Evolutionary conservation across 495 filamentous ascomycete genomes (phyloP), one percentile per base, ranked within the genome.

Genomic region (Daldinia concentrica): DNA sequence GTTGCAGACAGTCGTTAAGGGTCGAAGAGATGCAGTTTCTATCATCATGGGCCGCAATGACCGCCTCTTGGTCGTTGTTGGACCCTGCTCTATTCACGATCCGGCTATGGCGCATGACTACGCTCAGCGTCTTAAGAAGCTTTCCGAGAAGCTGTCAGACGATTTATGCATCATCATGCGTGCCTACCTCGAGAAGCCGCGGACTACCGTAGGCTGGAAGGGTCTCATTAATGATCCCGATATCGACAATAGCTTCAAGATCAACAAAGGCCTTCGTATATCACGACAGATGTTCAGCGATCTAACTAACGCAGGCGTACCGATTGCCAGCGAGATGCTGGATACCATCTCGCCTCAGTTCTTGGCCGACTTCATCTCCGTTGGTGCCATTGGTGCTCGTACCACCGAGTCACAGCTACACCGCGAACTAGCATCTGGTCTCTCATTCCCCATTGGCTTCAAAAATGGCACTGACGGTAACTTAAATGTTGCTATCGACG

Each of bases 181-280:
- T 66, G 93, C 95, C 77, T 99, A 99, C 85, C 91, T 99, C 22
- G 95, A 99, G 87, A 99, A 99, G 85, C 95, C 95, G 30, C 90
- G 95, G 43, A 99, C 95, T n/a, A 99, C 95, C 1, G 95, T 99
- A 37, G 95, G 95, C 74, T 99, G 95, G 95, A 99, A 99, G 82
- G 95, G 95, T 29, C 86, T 99, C 73, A 98, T 99, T 85, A 99
- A 99, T 81, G 95, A 99, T 76, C 95, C 95, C 1, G 95, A 99
- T 72, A 97, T 99, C 79, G 93, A 99, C 79, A 90, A 97, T 82
- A 93, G 91, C 79, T 99, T 90, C 91, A 88, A 97, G 85, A 99
- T 99, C 86, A 99, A 99, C 88, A 99, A 99, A 86, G 95, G 95
- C 26, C 88, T 99, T 51, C 89, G 94, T 29, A 88, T 97, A 56